A percentile compares a stretch with the other conserved stretches of the same genome.
These are phyloP conservation scores for Polyporus tsugae DNA, from an alignment of 1,284 basidiomycete species.

Conservation along the genomic window DNA sequence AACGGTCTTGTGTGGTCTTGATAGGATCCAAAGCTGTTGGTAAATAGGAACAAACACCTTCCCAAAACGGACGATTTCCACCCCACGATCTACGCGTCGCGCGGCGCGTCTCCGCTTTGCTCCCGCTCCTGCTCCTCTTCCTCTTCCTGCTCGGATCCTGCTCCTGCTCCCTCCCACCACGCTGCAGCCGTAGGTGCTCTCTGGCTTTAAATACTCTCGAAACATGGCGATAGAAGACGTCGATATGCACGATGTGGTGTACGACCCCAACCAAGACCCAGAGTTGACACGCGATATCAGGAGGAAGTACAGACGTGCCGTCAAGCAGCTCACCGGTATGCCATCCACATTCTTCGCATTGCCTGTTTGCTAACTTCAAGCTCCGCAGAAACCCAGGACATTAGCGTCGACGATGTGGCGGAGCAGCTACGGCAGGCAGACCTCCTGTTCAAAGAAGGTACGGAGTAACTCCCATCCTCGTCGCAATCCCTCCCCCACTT, in stretches of 20 bases:
- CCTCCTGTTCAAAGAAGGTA: slow-evolving; percentile 68
- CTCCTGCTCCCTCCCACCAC: not conserved
- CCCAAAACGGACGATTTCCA: not conserved
- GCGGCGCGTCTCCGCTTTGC: too few relatives aligned
- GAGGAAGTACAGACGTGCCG: slow-evolving; percentile 72
- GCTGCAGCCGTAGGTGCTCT: not conserved
- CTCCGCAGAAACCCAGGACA: slow-evolving; percentile 49
- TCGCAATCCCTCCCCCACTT: not conserved
- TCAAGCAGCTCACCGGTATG: slow-evolving; percentile 68
- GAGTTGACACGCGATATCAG: slow-evolving; percentile 77
- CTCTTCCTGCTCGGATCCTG: too few relatives aligned
- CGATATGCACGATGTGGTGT: slow-evolving; percentile 43
- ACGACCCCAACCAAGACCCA: slow-evolving; percentile 83
- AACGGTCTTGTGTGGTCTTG: not conserved
- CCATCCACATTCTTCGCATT: not conserved
- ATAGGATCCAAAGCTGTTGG: not conserved
- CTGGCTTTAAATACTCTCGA: not conserved
- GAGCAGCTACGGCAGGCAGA: slow-evolving; percentile 64
- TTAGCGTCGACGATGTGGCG: slow-evolving; percentile 62
- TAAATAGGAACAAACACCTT: not conserved
- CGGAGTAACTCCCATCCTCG: not conserved
- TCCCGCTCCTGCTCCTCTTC: too few relatives aligned
- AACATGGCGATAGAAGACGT: slow-evolving; percentile 22
- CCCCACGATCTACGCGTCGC: not conserved
- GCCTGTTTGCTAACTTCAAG: too few relatives aligned